Base-by-base conservation (phyloP, 2,329 filamentous ascomycete genomes). In the Apiospora saccharicola region DNA sequence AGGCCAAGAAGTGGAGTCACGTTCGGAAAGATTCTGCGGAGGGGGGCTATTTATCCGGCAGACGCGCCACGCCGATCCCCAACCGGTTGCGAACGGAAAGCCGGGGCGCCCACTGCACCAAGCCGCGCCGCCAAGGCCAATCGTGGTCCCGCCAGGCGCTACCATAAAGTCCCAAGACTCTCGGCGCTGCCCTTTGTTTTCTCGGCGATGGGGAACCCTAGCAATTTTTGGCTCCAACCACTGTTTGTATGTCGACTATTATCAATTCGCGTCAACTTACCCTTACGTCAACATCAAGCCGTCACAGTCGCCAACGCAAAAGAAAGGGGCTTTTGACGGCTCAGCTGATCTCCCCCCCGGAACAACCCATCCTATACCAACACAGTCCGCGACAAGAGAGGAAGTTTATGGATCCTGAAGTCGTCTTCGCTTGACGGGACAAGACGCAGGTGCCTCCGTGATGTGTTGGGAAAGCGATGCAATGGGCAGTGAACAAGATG, bases 141-240 rank as follows among this genome's bases (percentile, higher is more conserved):
- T 43, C 68, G 37, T 44, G 22, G 68, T n/a, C 46, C 68, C 68
- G 68, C 22, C 16, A 57, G 37, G 47, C n/a, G 68, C 26, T 43
- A 37, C 49, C 37, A 3, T 70, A 70, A 51, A 70, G 68, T 70
- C 34, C 68, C 68, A 70, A 70, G 68, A 51, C n/a, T 24, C 68
- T 57, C 68, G 47, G 47, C 47, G 34, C 26, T 30, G 26, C 26
- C 26, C 26, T 30, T 4, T 30, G 2, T 30, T 47, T 22, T 47
- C 30, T 47, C 24, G 67, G 67, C 19, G 14, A 68, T 47, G 67
- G 34, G 47, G 67, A 34, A 37, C 6, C 26, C 34, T n/a, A 4
- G 44, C 67, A 37, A 12, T 34, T 64, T 64, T 41, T 22, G 22
- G 8, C 46, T 26, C 26, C 47, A 70, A 57, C 68, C n/a, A 26